These are phyloP conservation scores for Cystoisospora suis DNA, from an alignment of 169 alveolate genomes.

Conservation along the genomic window DNA sequence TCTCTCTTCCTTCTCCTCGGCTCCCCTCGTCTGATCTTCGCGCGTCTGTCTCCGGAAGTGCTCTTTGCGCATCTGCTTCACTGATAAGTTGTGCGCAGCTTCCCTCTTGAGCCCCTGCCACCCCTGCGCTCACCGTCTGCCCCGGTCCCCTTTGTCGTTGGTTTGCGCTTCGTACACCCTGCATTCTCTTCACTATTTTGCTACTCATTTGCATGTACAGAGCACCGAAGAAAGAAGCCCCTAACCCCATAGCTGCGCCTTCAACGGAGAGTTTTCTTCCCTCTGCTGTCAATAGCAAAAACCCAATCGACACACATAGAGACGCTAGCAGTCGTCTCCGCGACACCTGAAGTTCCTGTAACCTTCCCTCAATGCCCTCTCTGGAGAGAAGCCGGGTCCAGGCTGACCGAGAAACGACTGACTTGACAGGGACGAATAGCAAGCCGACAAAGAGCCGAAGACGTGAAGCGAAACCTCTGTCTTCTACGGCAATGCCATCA, in stretches of 20 bases:
- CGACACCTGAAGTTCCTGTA: slow-evolving; percentile 16
- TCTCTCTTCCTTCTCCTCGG: background rate
- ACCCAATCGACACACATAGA: background rate
- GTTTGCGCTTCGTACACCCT: background rate
- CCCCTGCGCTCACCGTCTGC: too few species aligned
- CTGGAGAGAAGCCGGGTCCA: too few species aligned
- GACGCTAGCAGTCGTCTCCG: slow-evolving; percentile 11
- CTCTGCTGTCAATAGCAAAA: background rate
- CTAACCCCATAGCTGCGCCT: background rate
- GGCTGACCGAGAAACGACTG: too few species aligned
- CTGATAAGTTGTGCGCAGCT: too few species aligned
- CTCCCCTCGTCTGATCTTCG: background rate
- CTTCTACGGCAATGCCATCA: too few species aligned
- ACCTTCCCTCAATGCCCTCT: background rate
- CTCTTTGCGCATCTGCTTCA: background rate
- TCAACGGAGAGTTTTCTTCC: background rate
- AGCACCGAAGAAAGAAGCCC: slow-evolving; percentile 14
- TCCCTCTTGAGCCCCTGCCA: too few species aligned
- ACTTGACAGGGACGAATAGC: too few species aligned
- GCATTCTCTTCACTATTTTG: background rate
- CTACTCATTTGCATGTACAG: slow-evolving; percentile 5
- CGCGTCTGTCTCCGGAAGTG: background rate
- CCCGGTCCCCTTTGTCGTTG: background rate
- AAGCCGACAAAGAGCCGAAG: too few species aligned
- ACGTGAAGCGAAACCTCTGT: too few species aligned